Evolutionary conservation across 106 monocot species (phyloP).

Genomic region (Acorus gramineus): DNA sequence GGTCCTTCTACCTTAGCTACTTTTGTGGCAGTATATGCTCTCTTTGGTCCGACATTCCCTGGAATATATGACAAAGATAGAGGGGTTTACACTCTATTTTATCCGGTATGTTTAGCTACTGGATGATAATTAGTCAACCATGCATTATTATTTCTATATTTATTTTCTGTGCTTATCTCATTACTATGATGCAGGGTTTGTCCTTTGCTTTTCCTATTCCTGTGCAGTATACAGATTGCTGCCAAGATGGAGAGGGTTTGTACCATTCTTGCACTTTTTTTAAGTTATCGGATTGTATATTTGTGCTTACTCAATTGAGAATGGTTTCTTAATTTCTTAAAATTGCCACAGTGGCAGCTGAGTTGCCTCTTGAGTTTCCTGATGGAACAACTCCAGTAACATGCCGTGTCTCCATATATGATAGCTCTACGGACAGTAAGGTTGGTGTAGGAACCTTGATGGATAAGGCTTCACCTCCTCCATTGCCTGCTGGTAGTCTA

Average conservation of each 20-base stretch:
- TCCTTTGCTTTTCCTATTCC: conserved; percentile 97
- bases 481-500: conserved; percentile 70
- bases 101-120: conserved; percentile 42
- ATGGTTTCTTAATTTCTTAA: background rate
- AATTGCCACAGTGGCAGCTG: conserved; percentile 56
- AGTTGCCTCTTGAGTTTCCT: conserved; percentile 92
- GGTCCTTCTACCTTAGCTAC: conserved; percentile 83
- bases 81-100: conserved; percentile 85
- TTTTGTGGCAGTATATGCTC: conserved; percentile 77
- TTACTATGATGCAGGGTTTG: conserved; percentile 45
- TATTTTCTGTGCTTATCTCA: conserved; percentile 5
- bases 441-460: conserved; percentile 86
- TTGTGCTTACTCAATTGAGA: conserved; percentile 1
- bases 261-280: background rate
- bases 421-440: conserved; percentile 63
- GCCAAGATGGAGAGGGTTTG: conserved; percentile 66
- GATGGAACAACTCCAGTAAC: conserved; percentile 96
- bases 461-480: conserved; percentile 71
- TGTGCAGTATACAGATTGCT: conserved; percentile 59
- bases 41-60: conserved; percentile 90
- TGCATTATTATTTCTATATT: background rate
- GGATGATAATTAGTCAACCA: background rate
- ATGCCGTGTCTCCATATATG: conserved; percentile 80
- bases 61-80: conserved; percentile 87
- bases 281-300: background rate